phyloP scores from a whole-genome alignment of 1,284 basidiomycete species.

The Melampsora abietis-canadensis region DNA sequence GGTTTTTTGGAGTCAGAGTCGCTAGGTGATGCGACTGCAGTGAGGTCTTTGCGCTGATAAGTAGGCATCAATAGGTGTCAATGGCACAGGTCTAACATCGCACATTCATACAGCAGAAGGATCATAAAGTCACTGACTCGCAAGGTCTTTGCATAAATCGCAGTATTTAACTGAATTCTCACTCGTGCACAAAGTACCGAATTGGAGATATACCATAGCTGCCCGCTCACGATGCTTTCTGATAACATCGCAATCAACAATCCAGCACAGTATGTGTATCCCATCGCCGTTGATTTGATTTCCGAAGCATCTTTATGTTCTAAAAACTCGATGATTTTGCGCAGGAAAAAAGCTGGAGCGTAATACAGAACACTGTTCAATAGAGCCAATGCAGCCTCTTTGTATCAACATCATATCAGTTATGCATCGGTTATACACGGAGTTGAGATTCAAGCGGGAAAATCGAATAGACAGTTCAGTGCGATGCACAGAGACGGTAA shows the following conservation, averaged over 20 bases:
- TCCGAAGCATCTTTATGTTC: background rate
- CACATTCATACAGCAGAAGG: too few species aligned
- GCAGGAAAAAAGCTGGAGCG: constrained; percentile 5
- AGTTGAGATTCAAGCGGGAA: background rate
- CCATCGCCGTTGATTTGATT: background rate
- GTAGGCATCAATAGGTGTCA: background rate
- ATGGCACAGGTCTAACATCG: too few species aligned
- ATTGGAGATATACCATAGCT: constrained; percentile 13
- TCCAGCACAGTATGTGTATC: constrained; percentile 14
- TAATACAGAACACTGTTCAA: constrained; percentile 11
- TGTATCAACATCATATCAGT: background rate
- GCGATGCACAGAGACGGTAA: background rate
- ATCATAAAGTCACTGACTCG: background rate
- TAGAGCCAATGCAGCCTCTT: constrained; percentile 6
- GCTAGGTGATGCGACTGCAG: background rate
- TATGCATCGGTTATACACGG: background rate
- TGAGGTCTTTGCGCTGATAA: constrained; percentile 7
- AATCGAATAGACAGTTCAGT: background rate
- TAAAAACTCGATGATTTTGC: constrained; percentile 7
- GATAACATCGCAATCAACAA: constrained; percentile 2
- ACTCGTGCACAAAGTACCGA: constrained; percentile 12
- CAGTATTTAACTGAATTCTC: constrained; percentile 15
- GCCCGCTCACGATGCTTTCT: constrained; percentile 6
- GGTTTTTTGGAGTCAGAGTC: background rate
- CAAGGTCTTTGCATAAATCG: constrained; percentile 14